phyloP scores from a whole-genome alignment of 2,329 filamentous ascomycete species.

The Cladophialophora exuberans region DNA sequence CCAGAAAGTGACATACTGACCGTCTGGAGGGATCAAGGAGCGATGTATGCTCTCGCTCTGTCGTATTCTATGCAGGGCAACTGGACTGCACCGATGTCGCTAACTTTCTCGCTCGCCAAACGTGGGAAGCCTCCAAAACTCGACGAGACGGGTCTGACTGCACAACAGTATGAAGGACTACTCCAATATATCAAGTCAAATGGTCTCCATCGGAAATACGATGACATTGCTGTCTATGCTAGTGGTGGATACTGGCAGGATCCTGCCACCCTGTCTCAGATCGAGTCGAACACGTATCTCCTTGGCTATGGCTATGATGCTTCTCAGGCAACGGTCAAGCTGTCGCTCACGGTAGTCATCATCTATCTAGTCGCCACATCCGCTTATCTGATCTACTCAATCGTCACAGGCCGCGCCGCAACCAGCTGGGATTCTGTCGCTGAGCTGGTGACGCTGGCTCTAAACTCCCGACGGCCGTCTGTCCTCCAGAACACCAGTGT shows the following conservation, averaged over 20 bases:
- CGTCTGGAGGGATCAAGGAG: neutral
- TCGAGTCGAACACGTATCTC: neutral
- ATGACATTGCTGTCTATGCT: neutral
- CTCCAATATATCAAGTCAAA: neutral
- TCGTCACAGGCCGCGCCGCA: constrained; percentile 1
- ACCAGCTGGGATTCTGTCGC: constrained; percentile 18
- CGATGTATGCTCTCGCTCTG: neutral
- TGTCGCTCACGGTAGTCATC: neutral
- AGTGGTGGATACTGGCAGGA: neutral
- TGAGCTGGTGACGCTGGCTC: constrained; percentile 17
- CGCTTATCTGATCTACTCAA: constrained; percentile 5
- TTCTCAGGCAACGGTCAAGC: neutral
- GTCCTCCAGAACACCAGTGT: constrained; percentile 9
- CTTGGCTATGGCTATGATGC: constrained; percentile 14
- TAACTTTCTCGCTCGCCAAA: neutral
- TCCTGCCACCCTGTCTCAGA: neutral
- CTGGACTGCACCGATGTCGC: neutral
- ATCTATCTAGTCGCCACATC: constrained; percentile 1
- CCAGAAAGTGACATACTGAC: neutral
- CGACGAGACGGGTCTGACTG: neutral
- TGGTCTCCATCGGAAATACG: neutral
- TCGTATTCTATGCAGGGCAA: neutral
- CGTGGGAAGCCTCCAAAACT: neutral
- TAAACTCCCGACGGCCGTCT: constrained; percentile 10
- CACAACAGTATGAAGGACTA: neutral